Conservation (phyloP, 2,329 filamentous ascomycete genomes). For the Trichoderma breve region DNA sequence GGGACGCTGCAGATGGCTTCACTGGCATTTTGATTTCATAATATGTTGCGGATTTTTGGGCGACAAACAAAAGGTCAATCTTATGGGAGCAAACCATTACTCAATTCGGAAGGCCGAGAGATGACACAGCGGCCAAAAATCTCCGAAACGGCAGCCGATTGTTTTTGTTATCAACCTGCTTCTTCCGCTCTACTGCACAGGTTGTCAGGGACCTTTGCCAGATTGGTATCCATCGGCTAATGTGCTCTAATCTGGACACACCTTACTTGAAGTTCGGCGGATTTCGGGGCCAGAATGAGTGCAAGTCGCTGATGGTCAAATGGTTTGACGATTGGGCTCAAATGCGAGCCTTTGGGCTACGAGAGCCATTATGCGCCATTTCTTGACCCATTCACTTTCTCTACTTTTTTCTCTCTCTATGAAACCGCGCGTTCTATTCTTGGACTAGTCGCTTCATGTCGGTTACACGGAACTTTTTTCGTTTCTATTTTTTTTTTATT, state of each 20-base stretch:
- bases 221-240: not conserved
- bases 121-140: not conserved
- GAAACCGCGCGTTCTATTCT: slow-evolving; percentile 3
- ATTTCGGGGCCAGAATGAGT: not conserved
- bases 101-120: slow-evolving; percentile 16
- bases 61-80: not conserved
- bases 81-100: not conserved
- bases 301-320: not conserved
- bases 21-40: not conserved
- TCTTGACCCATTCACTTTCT: not conserved
- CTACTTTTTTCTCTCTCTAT: not conserved
- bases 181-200: not conserved
- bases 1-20: not conserved
- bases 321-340: not conserved
- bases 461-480: not conserved
- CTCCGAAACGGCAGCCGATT: slow-evolving; percentile 2
- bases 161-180: not conserved
- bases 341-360: not conserved
- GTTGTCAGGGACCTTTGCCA: not conserved
- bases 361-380: slow-evolving; percentile 18
- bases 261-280: not conserved
- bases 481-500: not conserved
- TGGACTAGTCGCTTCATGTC: slow-evolving; percentile 1
- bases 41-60: not conserved
- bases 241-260: not conserved